A percentile compares a stretch with the other conserved stretches of the same genome.
Conservation (phyloP, 352 stramenopile genomes). For the Globisporangium nodosum region DNA sequence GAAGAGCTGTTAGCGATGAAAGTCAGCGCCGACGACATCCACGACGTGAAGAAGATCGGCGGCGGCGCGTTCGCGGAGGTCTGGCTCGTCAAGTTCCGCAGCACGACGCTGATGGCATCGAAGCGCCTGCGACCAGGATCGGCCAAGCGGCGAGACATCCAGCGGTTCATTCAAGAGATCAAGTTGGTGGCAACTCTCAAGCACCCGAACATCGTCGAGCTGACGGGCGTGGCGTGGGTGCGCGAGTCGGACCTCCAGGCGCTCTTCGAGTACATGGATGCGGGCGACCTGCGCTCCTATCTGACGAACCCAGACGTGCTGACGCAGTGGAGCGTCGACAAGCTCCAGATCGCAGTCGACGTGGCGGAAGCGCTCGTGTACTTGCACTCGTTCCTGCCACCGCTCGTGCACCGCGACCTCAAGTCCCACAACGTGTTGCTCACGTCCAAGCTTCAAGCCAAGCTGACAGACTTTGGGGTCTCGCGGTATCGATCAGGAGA, state of each 20-base stretch:
- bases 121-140: conserved; percentile 33
- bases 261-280: background rate
- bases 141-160: background rate
- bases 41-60: conserved; percentile 23
- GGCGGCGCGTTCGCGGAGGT: background rate
- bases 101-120: conserved; percentile 1
- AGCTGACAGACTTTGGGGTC: conserved; percentile 57
- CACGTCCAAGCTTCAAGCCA: conserved; percentile 11
- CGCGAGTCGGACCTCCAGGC: background rate
- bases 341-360: background rate
- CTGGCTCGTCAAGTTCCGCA: conserved; percentile 8
- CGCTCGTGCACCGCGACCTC: conserved; percentile 55
- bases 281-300: background rate
- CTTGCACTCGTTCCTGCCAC: conserved; percentile 54
- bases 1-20: conserved; percentile 35
- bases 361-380: conserved; percentile 30
- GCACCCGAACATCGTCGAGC: background rate
- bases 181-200: background rate
- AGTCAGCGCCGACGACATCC: conserved; percentile 35
- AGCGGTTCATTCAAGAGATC: background rate
- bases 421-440: conserved; percentile 58
- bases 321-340: background rate
- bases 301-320: too few species aligned
- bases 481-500: conserved; percentile 11
- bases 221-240: background rate